Percentiles rank a stretch among this genome's conserved stretches.
Conservation (phyloP, 768 basidiomycete species). For the Epithele typhae region DNA sequence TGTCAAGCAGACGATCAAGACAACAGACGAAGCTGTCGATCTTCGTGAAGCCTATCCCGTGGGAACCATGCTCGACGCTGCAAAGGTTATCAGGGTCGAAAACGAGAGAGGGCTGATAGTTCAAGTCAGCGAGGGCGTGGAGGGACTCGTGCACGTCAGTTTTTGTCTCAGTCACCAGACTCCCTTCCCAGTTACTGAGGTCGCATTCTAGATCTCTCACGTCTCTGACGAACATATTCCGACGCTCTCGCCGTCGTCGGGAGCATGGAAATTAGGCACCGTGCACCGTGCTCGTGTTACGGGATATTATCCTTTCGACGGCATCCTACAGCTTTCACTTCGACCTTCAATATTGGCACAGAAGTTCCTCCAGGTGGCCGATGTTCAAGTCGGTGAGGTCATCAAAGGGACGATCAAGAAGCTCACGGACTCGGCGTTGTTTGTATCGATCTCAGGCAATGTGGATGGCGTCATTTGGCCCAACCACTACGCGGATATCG, state of each 20-base stretch:
- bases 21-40: slow-evolving; percentile 15
- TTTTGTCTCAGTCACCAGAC: too few relatives aligned
- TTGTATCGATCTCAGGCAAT: slow-evolving; percentile 81
- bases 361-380: slow-evolving; percentile 76
- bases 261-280: slow-evolving; percentile 77
- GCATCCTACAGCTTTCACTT: slow-evolving; percentile 82
- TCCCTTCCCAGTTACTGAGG: neutral
- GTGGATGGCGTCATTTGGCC: slow-evolving; percentile 95
- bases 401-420: slow-evolving; percentile 87
- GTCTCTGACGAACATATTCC: slow-evolving; percentile 88
- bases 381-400: slow-evolving; percentile 81
- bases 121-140: slow-evolving; percentile 55
- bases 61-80: slow-evolving; percentile 66
- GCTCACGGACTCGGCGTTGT: slow-evolving; percentile 74
- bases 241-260: slow-evolving; percentile 62
- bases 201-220: slow-evolving; percentile 75
- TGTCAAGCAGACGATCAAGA: slow-evolving; percentile 45
- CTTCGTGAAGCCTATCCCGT: slow-evolving; percentile 64
- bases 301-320: slow-evolving; percentile 82
- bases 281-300: slow-evolving; percentile 83
- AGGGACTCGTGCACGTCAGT: slow-evolving; percentile 71
- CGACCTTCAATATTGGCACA: slow-evolving; percentile 80
- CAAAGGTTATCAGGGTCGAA: slow-evolving; percentile 72
- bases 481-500: slow-evolving; percentile 91
- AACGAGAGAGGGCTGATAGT: slow-evolving; percentile 78